phyloP scores from a whole-genome alignment of 306 rosid genomes.

The Corylus americana region DNA sequence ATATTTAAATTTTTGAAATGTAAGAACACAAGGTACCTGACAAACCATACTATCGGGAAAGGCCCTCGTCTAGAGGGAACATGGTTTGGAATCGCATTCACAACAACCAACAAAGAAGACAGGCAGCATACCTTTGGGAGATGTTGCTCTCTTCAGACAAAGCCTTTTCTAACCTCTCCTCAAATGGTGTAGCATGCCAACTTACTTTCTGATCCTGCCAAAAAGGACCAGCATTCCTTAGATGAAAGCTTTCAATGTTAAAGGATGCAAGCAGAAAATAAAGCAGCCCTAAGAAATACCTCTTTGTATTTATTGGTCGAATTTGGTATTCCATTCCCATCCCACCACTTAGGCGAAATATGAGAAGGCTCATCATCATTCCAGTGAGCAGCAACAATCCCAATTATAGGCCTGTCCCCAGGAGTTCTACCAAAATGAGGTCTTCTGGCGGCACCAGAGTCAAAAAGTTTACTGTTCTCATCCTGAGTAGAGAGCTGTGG shows the following conservation, averaged over 20 bases:
- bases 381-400: conserved; percentile 79
- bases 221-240: conserved; percentile 20
- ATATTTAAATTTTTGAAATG: background rate
- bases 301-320: conserved; percentile 92
- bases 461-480: conserved; percentile 33
- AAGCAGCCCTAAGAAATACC: conserved; percentile 36
- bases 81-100: background rate
- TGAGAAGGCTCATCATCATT: conserved; percentile 54
- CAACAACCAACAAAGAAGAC: background rate
- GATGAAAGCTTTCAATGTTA: conserved; percentile 10
- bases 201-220: conserved; percentile 90
- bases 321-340: conserved; percentile 90
- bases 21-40: background rate
- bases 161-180: conserved; percentile 84
- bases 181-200: conserved; percentile 98
- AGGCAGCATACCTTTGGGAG: conserved; percentile 49
- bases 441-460: conserved; percentile 24
- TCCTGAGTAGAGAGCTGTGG: conserved; percentile 46
- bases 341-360: conserved; percentile 71
- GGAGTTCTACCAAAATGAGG: conserved; percentile 50
- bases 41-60: no score
- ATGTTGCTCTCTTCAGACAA: conserved; percentile 65
- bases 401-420: conserved; percentile 70
- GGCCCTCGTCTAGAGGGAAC: background rate
- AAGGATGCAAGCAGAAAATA: conserved; percentile 7